Percentiles rank a stretch among this genome's conserved stretches.
phyloP scores from a whole-genome alignment of 192 early-diverging fungal species.

The Geranomyces variabilis region DNA sequence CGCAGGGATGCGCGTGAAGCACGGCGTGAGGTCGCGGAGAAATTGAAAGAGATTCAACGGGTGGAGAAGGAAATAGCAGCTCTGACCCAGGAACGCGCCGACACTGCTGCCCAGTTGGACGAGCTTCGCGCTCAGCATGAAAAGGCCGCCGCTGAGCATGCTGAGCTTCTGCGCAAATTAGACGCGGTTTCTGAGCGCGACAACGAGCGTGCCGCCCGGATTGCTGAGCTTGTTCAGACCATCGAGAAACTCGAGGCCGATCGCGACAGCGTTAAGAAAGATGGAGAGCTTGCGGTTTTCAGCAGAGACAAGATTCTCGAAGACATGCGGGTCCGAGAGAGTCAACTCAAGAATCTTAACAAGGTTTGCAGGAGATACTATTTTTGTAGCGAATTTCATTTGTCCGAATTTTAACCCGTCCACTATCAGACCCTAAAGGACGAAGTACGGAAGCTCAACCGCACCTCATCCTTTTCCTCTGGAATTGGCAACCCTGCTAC shows the following conservation, averaged over 20 bases:
- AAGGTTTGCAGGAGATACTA: slow-evolving; percentile 55
- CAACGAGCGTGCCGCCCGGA: slow-evolving; percentile 40
- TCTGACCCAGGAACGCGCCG: slow-evolving; percentile 46
- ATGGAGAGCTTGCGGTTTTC: slow-evolving; percentile 18
- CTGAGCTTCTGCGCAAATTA: slow-evolving; percentile 44
- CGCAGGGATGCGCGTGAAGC: slow-evolving; percentile 42
- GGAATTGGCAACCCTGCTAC: slow-evolving; percentile 30
- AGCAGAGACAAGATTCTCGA: slow-evolving; percentile 62
- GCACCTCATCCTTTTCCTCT: slow-evolving; percentile 35
- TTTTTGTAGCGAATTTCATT: not conserved
- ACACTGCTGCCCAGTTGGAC: slow-evolving; percentile 57
- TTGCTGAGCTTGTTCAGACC: slow-evolving; percentile 30
- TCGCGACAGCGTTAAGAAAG: slow-evolving; percentile 19
- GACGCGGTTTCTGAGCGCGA: slow-evolving; percentile 34
- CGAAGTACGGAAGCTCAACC: slow-evolving; percentile 72
- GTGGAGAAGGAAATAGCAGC: slow-evolving; percentile 59
- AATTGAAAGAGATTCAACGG: slow-evolving; percentile 49
- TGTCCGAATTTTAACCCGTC: not conserved
- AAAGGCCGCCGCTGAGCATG: slow-evolving; percentile 49
- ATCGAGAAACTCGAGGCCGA: slow-evolving; percentile 49
- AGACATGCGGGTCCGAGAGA: slow-evolving; percentile 69
- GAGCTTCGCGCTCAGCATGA: slow-evolving; percentile 47
- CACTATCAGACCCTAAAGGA: slow-evolving; percentile 70
- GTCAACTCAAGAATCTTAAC: slow-evolving; percentile 70
- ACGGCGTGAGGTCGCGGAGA: slow-evolving; percentile 23